These are phyloP conservation scores for Citrullus colocynthis DNA, from an alignment of 306 rosid species.

Conservation along the genomic window DNA sequence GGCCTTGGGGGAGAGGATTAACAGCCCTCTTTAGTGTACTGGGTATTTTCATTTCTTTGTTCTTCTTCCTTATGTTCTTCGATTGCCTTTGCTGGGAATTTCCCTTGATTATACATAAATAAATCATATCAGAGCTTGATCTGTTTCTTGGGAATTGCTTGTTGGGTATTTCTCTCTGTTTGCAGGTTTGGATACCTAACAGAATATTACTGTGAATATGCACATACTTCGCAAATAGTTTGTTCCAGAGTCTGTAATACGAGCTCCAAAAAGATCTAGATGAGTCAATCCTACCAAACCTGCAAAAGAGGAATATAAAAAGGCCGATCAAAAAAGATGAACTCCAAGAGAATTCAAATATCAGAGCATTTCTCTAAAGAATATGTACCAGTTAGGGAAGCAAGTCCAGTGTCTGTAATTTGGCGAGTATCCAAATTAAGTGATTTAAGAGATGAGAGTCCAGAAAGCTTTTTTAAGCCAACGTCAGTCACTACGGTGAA, in stretches of 20 bases:
- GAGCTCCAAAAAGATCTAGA: slow-evolving; percentile 92
- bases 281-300: slow-evolving; percentile 80
- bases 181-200: no score
- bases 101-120: no score
- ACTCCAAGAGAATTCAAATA: background rate
- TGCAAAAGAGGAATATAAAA: slow-evolving; percentile 16
- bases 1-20: no score
- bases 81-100: no score
- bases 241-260: slow-evolving; percentile 75
- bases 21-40: no score
- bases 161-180: no score
- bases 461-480: slow-evolving; percentile 62
- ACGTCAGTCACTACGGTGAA: slow-evolving; percentile 56
- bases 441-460: slow-evolving; percentile 75
- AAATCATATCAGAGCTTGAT: no score
- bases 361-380: background rate
- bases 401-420: slow-evolving; percentile 73
- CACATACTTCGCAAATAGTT: slow-evolving; percentile 59
- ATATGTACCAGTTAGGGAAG: slow-evolving; percentile 62
- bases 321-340: background rate
- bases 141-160: no score
- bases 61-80: no score
- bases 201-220: background rate
- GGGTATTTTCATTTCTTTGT: no score
- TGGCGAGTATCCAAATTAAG: slow-evolving; percentile 90